Conservation (phyloP, 306 rosid species). For the Gynostemma pentaphyllum region DNA sequence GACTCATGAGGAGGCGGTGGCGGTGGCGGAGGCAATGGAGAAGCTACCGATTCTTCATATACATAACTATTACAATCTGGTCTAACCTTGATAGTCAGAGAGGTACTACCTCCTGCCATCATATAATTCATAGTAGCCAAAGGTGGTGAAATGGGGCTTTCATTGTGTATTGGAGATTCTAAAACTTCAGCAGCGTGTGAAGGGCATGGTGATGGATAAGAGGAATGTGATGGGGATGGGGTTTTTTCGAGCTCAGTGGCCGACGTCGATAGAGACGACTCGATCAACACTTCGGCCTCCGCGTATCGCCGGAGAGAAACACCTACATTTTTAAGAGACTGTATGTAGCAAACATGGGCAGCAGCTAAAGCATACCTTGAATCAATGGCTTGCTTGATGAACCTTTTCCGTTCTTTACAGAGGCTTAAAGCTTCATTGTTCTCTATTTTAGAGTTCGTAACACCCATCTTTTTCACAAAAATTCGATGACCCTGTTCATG, state of each 20-base stretch:
- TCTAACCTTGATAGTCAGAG: slow-evolving; percentile 46
- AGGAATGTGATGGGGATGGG: slow-evolving; percentile 84
- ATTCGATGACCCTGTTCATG: slow-evolving; percentile 13
- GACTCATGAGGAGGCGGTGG: slow-evolving; percentile 52
- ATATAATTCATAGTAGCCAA: slow-evolving; percentile 43
- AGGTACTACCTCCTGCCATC: slow-evolving; percentile 42
- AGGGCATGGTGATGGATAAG: slow-evolving; percentile 78
- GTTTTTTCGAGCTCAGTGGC: slow-evolving; percentile 47
- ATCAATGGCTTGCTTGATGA: slow-evolving; percentile 72
- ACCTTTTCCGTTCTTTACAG: slow-evolving; percentile 67
- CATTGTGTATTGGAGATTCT: slow-evolving; percentile 58
- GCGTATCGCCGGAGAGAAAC: slow-evolving; percentile 68
- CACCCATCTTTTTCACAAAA: slow-evolving; percentile 47
- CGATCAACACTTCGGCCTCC: slow-evolving; percentile 67
- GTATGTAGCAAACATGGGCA: slow-evolving; percentile 65
- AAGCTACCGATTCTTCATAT: slow-evolving; percentile 41
- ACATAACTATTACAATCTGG: slow-evolving; percentile 25
- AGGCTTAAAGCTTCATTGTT: slow-evolving; percentile 68
- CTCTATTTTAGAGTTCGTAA: slow-evolving; percentile 54
- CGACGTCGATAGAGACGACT: slow-evolving; percentile 65
- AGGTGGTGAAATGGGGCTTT: slow-evolving; percentile 39
- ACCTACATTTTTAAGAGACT: slow-evolving; percentile 67
- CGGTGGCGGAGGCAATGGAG: slow-evolving; percentile 48
- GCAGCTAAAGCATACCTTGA: slow-evolving; percentile 83
- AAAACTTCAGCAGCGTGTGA: slow-evolving; percentile 45